Evolutionary conservation across 805 yeast genomes (phyloP), one percentile per base, ranked within the genome.

Genomic region (Yueomyces sinensis): DNA sequence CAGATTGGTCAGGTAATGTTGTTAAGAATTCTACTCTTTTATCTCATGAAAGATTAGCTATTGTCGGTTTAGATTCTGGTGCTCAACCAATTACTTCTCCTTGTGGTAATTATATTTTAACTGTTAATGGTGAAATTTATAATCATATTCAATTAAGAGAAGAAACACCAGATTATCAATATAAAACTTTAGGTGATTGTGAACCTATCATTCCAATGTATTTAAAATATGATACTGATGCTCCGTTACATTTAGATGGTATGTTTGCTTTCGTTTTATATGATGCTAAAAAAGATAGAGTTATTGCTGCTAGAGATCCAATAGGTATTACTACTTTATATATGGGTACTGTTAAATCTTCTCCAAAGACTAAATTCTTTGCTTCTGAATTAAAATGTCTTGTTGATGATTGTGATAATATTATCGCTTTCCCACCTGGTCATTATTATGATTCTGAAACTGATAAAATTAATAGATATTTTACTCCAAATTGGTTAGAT

Each of bases 81-180:
- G 95, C 98, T 43, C 99, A 91, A 66, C 99, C 99, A 46, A 81
- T 91, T 64, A 69, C 78, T 42, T 80, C 83, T 41, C 66, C 70
- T 37, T 94, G 86, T 49, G 93, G 71, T 41, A 63, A 76, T 48
- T 72, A 72, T 56, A 61, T 74, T 25, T 66, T 91, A 43, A 74
- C 93, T 41, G 98, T 91, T 58, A 91, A 91, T 69, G 99, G 97
- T 50, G 99, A 91, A 65, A 89, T 91, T 53, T 91, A 91, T 67
- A 91, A 91, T 79, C 98, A 91, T 65, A 83, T 87, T 60, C 70
- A 78, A 49, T 57, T 91, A 54, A 79, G 99, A 70, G 72, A 71
- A 32, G 72, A 82, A 62, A 73, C 78, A 53, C 49, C 67, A 33
- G 80, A 72, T 36, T 91, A 91, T 63, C 58, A 65, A 41, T 91